Conservation (phyloP, 768 basidiomycete species). For the Dioszegia aurantiaca region DNA sequence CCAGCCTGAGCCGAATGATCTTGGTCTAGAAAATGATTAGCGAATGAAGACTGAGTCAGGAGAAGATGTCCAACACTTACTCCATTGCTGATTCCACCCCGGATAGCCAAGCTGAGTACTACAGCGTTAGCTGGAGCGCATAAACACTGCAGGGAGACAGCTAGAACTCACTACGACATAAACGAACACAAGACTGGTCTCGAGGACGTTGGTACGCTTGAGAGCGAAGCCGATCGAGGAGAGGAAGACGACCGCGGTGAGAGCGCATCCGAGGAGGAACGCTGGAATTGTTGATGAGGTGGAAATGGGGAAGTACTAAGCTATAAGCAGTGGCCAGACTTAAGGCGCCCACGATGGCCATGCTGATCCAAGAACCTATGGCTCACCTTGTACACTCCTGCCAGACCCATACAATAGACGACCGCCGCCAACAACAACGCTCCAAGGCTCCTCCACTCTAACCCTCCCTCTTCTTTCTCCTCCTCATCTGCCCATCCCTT, state of each 20-base stretch:
- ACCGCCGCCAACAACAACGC: conserved; percentile 42
- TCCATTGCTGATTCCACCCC: conserved; percentile 48
- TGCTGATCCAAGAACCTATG: not conserved
- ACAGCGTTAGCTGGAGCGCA: not conserved
- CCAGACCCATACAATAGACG: conserved; percentile 44
- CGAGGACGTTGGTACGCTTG: conserved; percentile 85
- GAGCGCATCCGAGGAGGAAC: conserved; percentile 79
- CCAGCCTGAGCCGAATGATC: conserved; percentile 47
- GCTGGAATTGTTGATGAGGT: conserved; percentile 82
- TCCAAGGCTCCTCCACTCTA: conserved; percentile 50
- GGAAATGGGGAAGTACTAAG: conserved; percentile 65
- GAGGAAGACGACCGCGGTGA: conserved; percentile 84
- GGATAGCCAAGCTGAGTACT: conserved; percentile 51
- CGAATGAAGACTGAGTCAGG: too few relatives aligned
- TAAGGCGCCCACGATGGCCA: not conserved
- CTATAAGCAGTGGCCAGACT: not conserved
- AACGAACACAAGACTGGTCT: conserved; percentile 79
- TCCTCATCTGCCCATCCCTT: conserved; percentile 53
- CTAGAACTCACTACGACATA: conserved; percentile 44
- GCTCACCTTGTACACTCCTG: conserved; percentile 43
- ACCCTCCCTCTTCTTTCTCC: conserved; percentile 43
- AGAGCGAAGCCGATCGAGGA: conserved; percentile 86
- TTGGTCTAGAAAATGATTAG: too few relatives aligned
- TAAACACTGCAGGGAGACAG: not conserved
- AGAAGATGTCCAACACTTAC: too few relatives aligned